Evolutionary conservation across 495 filamentous ascomycete species (phyloP).

Genomic region (Aspergillus asperescens): DNA sequence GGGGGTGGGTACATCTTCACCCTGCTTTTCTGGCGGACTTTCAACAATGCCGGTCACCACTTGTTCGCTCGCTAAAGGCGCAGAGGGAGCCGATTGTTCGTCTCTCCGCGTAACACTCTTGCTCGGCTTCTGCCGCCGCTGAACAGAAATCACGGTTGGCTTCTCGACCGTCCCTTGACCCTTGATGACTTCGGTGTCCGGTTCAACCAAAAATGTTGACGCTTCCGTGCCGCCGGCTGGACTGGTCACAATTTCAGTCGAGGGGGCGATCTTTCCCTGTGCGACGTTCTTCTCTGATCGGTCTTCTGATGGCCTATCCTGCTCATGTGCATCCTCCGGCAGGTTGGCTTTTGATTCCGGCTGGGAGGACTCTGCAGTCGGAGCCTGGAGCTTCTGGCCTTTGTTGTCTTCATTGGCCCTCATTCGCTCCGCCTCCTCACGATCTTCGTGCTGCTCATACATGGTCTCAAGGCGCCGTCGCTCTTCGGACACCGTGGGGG

Average conservation of each 20-base stretch:
- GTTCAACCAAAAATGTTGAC: slow-evolving; percentile 24
- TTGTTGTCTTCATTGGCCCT: slow-evolving; percentile 17
- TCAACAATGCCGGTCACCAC: slow-evolving; percentile 18
- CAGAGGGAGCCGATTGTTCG: slow-evolving; percentile 26
- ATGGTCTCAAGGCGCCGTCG: slow-evolving; percentile 37
- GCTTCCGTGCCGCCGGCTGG: slow-evolving; percentile 21
- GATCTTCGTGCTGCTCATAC: slow-evolving; percentile 40
- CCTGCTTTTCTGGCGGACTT: slow-evolving; percentile 28
- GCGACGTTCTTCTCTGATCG: slow-evolving; percentile 9
- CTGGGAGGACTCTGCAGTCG: not conserved
- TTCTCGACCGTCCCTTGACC: slow-evolving; percentile 35
- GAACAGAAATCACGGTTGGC: slow-evolving; percentile 28
- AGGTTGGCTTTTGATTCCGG: not conserved
- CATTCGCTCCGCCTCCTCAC: not conserved
- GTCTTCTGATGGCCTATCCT: not conserved
- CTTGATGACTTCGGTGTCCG: slow-evolving; percentile 30
- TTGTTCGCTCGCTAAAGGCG: slow-evolving; percentile 20
- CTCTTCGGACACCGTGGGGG: slow-evolving; percentile 30
- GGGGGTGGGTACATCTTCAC: slow-evolving; percentile 22
- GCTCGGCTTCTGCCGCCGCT: slow-evolving; percentile 33
- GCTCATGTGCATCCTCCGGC: not conserved
- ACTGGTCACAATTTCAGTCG: slow-evolving; percentile 16
- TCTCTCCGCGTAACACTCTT: slow-evolving; percentile 23
- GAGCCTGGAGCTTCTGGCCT: slow-evolving; percentile 14
- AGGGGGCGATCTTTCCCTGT: slow-evolving; percentile 18